A percentile compares a stretch with the other conserved stretches of the same genome.
Conservation (phyloP, 805 yeast species). For the Cyberlindnera nakhonratchasimensis region DNA sequence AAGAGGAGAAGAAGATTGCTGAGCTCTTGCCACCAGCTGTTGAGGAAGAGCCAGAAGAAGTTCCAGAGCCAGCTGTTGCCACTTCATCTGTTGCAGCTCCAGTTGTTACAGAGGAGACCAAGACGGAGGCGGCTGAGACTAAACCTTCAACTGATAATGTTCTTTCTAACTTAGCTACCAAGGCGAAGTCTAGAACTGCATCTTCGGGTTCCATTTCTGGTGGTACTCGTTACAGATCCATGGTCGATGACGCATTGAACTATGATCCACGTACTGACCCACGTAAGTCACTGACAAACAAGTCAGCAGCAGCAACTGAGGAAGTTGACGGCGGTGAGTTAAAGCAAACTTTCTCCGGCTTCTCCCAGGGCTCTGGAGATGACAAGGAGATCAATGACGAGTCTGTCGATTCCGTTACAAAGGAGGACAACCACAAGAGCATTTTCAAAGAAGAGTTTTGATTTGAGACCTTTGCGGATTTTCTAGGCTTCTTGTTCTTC, state of each 20-base stretch:
- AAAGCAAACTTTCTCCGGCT: constrained; percentile 39
- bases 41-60: constrained; percentile 1
- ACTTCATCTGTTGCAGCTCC: background rate
- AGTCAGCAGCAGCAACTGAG: constrained; percentile 5
- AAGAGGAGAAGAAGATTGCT: constrained; percentile 38
- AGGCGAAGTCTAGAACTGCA: constrained; percentile 3
- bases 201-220: constrained; percentile 3
- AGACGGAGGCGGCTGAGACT: background rate
- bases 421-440: constrained; percentile 24
- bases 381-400: constrained; percentile 24
- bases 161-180: background rate
- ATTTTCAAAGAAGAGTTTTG: constrained; percentile 29
- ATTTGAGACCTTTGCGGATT: background rate
- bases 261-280: constrained; percentile 12
- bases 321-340: constrained; percentile 23
- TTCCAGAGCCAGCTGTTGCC: background rate
- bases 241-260: constrained; percentile 23
- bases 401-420: constrained; percentile 8
- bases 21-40: constrained; percentile 36
- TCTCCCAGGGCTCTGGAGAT: constrained; percentile 43
- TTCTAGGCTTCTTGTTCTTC: background rate
- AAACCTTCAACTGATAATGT: background rate
- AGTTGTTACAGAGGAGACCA: background rate
- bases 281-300: constrained; percentile 2
- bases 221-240: constrained; percentile 18